Evolutionary conservation across 2,329 filamentous ascomycete genomes (phyloP), one percentile per base, ranked within the genome.

Genomic region (Fusarium setosum): DNA sequence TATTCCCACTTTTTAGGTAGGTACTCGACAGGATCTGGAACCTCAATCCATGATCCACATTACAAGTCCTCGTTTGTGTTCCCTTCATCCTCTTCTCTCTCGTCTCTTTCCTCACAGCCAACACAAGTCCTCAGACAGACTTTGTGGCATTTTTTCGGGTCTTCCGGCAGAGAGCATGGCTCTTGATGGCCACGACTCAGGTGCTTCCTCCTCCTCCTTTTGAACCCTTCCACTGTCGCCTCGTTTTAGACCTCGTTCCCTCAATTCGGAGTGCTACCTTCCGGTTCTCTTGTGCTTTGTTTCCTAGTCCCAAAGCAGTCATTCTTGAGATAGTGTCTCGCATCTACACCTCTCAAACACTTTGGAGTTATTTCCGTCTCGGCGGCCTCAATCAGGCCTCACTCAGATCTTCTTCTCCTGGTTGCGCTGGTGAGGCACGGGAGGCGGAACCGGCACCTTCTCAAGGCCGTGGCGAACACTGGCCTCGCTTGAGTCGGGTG

Each of bases 171-270:
- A 54, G 65, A 63, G 38, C 50, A 59, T 56, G 38, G 24, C 17
- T 54, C 31, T 57, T 32, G 35, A 17, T 37, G 23, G 32, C 54
- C 49, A 49, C 26, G 63, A 34, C 76, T 73, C n/a, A 81, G 58
- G 12, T 65, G 35, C 75, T 4, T 70, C 71, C 61, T 78, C 76
- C 37, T 75, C 74, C 12, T 70, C 72, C 61, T 65, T 51, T 40
- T 53, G 38, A 68, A 59, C 53, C 61, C 65, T 61, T 52, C 51
- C 55, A 61, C 59, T 50, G 48, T 38, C 59, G 54, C 24, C 53
- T 58, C 59, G 63, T 58, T 58, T 48, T 51, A 47, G 31, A 61
- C 32, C 55, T 64, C 55, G 44, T 32, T n/a, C 54, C 34, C n/a
- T 17, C 4, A 20, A 6, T 31, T 54, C 54, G 29, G 63, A 34